Percentiles rank a stretch among this genome's conserved stretches.
phyloP scores from a whole-genome alignment of 257 asterid species.

The Solanum verrucosum region DNA sequence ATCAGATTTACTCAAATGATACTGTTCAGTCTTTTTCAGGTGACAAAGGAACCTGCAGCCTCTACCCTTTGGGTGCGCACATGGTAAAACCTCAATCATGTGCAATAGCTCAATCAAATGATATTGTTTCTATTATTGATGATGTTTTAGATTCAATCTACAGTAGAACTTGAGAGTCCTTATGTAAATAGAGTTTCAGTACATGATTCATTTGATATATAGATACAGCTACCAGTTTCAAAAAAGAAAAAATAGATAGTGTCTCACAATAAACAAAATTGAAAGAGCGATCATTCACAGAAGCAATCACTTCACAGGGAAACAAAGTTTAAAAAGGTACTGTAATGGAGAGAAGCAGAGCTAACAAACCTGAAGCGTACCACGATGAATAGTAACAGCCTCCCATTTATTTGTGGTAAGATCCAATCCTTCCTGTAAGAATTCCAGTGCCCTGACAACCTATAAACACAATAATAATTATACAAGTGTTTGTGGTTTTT shows the following conservation, averaged over 20 bases:
- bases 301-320: neutral
- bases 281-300: neutral
- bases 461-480: conserved; percentile 10
- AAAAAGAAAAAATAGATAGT: neutral
- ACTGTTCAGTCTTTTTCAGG: neutral
- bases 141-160: neutral
- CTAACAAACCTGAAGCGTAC: conserved; percentile 98
- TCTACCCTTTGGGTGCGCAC: neutral
- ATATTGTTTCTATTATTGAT: neutral
- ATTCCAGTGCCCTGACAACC: conserved; percentile 90
- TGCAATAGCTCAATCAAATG: neutral
- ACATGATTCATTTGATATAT: neutral
- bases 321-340: neutral
- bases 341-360: conserved; percentile 2
- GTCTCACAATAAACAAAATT: neutral
- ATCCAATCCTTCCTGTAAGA: conserved; percentile 66
- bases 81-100: neutral
- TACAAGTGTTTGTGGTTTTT: neutral
- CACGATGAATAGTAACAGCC: conserved; percentile 86
- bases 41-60: neutral
- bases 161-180: neutral
- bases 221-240: neutral
- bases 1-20: neutral
- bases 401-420: conserved; percentile 52
- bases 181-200: neutral